These are phyloP conservation scores for Kwoniella sp. DNA, from an alignment of 768 basidiomycete species.

Conservation along the genomic window DNA sequence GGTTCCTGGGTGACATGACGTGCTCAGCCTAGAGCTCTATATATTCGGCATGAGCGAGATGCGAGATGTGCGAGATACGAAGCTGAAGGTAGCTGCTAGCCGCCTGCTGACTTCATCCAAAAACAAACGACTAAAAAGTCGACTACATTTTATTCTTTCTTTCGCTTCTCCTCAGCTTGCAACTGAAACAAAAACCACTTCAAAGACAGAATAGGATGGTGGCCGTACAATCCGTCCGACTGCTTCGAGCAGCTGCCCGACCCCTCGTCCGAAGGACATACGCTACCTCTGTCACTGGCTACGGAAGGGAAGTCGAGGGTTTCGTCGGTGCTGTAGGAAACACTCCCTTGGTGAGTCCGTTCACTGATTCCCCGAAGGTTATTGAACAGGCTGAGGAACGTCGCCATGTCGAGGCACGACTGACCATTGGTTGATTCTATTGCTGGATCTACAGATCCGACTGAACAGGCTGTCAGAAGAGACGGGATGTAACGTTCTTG, in stretches of 20 bases:
- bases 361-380: no score
- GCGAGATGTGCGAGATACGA: background rate
- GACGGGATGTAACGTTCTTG: conserved; percentile 80
- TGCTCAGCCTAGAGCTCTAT: no score
- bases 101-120: background rate
- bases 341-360: conserved; percentile 82
- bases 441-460: conserved; percentile 67
- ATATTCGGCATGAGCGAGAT: no score
- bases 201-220: conserved; percentile 7
- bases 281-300: conserved; percentile 43
- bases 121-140: no score
- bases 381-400: no score
- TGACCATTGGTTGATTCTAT: background rate
- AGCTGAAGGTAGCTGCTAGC: background rate
- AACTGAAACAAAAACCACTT: background rate
- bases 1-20: conserved; percentile 17
- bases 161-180: background rate
- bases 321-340: conserved; percentile 89
- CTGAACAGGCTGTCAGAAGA: conserved; percentile 78
- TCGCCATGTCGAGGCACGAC: no score
- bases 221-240: conserved; percentile 8
- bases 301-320: conserved; percentile 61
- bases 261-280: conserved; percentile 34
- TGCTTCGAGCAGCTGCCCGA: conserved; percentile 23
- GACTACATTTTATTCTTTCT: background rate